A percentile compares a stretch with the other conserved stretches of the same genome.
Evolutionary conservation across 108 stramenopile genomes (phyloP).

Genomic region (Stephanodiscus minutulus): DNA sequence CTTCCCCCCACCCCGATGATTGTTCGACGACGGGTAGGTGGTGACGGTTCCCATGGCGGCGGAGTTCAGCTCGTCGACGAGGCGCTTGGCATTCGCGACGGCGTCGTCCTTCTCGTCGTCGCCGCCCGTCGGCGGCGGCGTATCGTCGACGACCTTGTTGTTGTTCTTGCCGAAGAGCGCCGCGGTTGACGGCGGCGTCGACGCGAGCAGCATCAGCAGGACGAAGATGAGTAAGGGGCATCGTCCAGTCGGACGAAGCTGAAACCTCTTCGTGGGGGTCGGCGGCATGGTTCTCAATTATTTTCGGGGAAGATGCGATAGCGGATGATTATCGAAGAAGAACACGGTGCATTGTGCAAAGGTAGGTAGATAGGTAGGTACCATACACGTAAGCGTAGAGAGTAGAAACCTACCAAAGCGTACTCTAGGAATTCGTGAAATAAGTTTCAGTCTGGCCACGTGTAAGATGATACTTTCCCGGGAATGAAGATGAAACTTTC

Average conservation of each 20-base stretch:
- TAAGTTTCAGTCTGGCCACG: too few species aligned
- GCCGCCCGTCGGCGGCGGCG: neutral
- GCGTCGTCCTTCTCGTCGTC: constrained; percentile 12
- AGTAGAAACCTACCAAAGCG: too few species aligned
- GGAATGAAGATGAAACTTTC: too few species aligned
- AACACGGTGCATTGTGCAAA: too few species aligned
- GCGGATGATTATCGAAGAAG: too few species aligned
- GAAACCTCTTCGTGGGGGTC: neutral
- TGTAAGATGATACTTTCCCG: too few species aligned
- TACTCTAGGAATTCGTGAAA: too few species aligned
- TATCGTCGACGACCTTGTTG: neutral
- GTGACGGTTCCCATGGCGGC: constrained; percentile 45
- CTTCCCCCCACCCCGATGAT: constrained; percentile 33
- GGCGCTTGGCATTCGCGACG: constrained; percentile 35
- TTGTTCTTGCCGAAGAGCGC: neutral
- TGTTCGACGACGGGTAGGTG: constrained; percentile 21
- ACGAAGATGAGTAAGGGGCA: neutral
- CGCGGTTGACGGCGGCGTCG: neutral
- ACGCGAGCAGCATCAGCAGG: neutral
- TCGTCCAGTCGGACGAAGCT: neutral
- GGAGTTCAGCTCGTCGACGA: constrained; percentile 43
- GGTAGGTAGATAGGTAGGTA: too few species aligned
- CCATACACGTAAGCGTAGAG: too few species aligned
- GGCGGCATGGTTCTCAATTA: neutral
- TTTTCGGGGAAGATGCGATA: neutral